Evolutionary conservation across 108 stramenopile genomes (phyloP).

Genomic region (Cyclotella choctawhatcheeana): DNA sequence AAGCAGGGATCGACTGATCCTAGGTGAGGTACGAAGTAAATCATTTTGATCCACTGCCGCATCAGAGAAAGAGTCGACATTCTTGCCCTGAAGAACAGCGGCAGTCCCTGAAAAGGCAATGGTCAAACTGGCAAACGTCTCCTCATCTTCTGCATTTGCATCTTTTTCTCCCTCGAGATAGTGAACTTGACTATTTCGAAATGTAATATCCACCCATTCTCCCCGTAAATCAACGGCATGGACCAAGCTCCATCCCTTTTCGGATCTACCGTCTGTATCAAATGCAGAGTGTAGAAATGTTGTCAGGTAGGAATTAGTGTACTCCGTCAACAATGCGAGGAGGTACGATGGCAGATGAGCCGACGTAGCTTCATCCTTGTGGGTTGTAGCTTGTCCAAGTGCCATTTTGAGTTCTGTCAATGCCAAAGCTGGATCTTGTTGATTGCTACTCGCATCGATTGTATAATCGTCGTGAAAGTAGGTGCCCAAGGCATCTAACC

Average conservation of each 20-base stretch:
- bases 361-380: background rate
- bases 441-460: background rate
- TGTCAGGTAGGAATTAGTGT: constrained; percentile 20
- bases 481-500: background rate
- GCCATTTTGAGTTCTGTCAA: constrained; percentile 14
- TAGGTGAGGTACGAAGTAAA: constrained; percentile 3
- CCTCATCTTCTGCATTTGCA: background rate
- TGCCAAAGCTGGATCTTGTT: constrained; percentile 5
- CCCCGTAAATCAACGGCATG: constrained; percentile 36
- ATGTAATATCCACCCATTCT: constrained; percentile 1
- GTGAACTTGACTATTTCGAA: constrained; percentile 11
- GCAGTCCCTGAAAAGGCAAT: constrained; percentile 28
- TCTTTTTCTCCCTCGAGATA: constrained; percentile 14
- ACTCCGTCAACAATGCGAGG: constrained; percentile 11
- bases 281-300: constrained; percentile 6
- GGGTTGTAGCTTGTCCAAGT: background rate
- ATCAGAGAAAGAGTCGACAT: background rate
- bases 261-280: background rate
- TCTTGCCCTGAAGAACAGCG: constrained; percentile 1
- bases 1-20: constrained; percentile 9
- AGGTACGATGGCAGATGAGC: constrained; percentile 2
- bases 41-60: background rate
- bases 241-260: constrained; percentile 25
- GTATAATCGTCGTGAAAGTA: background rate
- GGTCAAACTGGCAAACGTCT: constrained; percentile 23